Base-by-base conservation (phyloP, 2,329 filamentous ascomycete genomes). In the Stemphylium vesicarium region DNA sequence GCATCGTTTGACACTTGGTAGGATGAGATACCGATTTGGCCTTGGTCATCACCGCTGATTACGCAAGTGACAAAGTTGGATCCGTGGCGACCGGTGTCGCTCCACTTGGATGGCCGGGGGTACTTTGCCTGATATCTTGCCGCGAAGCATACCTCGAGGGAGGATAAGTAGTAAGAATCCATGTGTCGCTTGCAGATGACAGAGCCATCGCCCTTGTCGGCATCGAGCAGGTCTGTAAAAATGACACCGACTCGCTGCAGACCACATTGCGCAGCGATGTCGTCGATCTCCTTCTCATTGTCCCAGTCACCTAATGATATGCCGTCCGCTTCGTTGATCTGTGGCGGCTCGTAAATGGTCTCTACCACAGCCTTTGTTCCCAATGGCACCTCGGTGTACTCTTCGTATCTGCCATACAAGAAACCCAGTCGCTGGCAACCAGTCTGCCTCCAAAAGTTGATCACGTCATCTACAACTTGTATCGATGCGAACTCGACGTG, bases 31-130 rank as follows among this genome's bases (percentile, higher is more conserved):
- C 88, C 84, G 63, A 99, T 98, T 60, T 92, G 88, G 50, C 93
- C 92, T 43, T 91, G 82, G 60, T 95, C 91, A 67, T 98, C 94
- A 41, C 94, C 94, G n/a, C 91, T 94, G 57, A 99, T 84, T 38
- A 99, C 87, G 75, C 95, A 99, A 0, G 95, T 98, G 42, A 99
- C 93, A 74, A 98, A 98, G 72, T 96, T 95, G 43, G 94, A 98
- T 15, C 95, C 95, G 70, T 97, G 99, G 50, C 85, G 85, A 40
- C 94, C 95, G 2, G 91, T 96, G 69, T 97, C 93, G 73, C 94
- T 96, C 94, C 95, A 99, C 75, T 97, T 98, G 8, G 91, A 95
- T 15, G 92, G 82, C 67, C 96, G 94, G 0, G 94, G 93, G 65
- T 96, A 86, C 69, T 90, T 88, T 7, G 92, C 91, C 77, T 99